Percentiles rank a stretch among this genome's conserved stretches.
Conservation (phyloP, 2,329 filamentous ascomycete species). For the Helotiales sp. region DNA sequence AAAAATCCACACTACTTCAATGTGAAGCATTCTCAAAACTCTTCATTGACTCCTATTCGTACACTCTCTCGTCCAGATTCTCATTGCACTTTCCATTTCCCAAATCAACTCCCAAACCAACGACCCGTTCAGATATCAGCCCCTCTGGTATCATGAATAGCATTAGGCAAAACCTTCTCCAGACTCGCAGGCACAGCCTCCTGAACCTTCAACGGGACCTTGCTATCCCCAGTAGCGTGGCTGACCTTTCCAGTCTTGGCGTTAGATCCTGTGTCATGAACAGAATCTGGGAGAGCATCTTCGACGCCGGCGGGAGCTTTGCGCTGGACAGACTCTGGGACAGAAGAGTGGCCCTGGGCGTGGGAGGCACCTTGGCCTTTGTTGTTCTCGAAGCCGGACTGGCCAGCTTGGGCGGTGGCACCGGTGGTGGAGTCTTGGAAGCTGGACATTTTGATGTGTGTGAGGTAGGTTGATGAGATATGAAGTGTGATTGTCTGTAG, state of each 20-base stretch:
- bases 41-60: too few species aligned
- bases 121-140: too few species aligned
- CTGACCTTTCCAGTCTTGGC: constrained; percentile 3
- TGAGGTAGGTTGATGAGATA: background rate
- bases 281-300: background rate
- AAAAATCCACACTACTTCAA: too few species aligned
- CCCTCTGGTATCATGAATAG: constrained; percentile 5
- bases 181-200: background rate
- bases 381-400: background rate
- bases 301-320: background rate
- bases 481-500: too few species aligned
- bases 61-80: too few species aligned
- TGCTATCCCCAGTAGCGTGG: constrained; percentile 5
- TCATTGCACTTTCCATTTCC: too few species aligned
- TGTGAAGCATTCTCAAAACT: too few species aligned
- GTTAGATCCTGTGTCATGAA: constrained; percentile 2
- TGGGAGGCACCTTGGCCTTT: constrained; percentile 6
- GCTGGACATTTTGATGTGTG: background rate
- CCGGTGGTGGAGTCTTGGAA: background rate
- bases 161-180: constrained; percentile 1
- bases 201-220: constrained; percentile 5
- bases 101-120: too few species aligned
- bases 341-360: background rate
- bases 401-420: background rate
- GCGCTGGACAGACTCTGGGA: background rate